phyloP scores from a whole-genome alignment of 208 protist species.

The Trichomonas gallinae region DNA sequence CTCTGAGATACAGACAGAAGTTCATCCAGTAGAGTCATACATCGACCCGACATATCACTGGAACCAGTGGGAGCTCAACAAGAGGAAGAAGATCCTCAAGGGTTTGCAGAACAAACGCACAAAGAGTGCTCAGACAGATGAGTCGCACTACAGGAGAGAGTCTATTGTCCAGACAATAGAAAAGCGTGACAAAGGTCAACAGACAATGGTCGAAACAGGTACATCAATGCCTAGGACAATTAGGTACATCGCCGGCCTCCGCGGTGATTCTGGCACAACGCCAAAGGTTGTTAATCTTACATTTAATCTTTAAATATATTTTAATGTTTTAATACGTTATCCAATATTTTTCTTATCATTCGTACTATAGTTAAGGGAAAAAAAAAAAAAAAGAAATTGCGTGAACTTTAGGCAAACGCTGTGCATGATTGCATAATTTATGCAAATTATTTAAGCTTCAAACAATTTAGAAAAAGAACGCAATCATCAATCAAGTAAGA shows the following conservation, averaged over 20 bases:
- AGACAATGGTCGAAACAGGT: background rate
- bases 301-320: background rate
- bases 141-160: background rate
- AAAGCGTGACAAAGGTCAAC: background rate
- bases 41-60: conserved; percentile 21
- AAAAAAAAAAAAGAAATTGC: too few relatives aligned
- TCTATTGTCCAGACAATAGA: background rate
- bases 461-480: too few relatives aligned
- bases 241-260: background rate
- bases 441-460: too few relatives aligned
- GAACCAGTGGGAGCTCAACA: conserved; percentile 28
- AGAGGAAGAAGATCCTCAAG: conserved; percentile 13
- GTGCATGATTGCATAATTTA: too few relatives aligned
- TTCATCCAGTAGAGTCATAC: conserved; percentile 18
- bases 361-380: too few relatives aligned
- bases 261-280: background rate
- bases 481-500: too few relatives aligned
- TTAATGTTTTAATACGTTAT: background rate
- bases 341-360: too few relatives aligned
- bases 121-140: background rate
- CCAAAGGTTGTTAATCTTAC: background rate
- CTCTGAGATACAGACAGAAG: background rate
- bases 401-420: too few relatives aligned
- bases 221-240: background rate
- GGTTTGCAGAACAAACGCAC: background rate